Conservation (phyloP, 306 rosid species). For the Sphenostylis stenocarpa region DNA sequence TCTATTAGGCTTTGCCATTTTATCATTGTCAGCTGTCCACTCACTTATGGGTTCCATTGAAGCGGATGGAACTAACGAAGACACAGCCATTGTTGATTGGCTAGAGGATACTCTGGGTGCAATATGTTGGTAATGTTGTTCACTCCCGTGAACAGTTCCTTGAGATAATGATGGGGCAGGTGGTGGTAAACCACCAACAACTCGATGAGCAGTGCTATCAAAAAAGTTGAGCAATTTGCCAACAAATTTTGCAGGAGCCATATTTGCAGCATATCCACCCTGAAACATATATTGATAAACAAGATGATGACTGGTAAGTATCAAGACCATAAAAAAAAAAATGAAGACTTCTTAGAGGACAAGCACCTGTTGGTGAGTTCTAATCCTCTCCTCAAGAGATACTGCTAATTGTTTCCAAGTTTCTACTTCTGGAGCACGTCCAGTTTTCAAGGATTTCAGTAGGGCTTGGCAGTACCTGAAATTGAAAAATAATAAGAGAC, state of each 20-base stretch:
- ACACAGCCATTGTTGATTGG: conserved; percentile 88
- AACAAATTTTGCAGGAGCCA: conserved; percentile 75
- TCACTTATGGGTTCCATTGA: conserved; percentile 85
- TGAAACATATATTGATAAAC: conserved; percentile 39
- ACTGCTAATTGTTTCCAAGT: conserved; percentile 71
- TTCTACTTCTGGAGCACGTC: conserved; percentile 87
- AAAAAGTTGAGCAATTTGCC: conserved; percentile 83
- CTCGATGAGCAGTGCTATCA: conserved; percentile 91
- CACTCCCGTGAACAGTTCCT: conserved; percentile 53
- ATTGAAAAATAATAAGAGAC: conserved; percentile 30
- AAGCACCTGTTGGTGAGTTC: conserved; percentile 82
- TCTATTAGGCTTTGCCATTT: conserved; percentile 64
- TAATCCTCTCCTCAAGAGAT: conserved; percentile 93
- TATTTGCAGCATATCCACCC: conserved; percentile 87
- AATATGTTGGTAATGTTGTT: conserved; percentile 50
- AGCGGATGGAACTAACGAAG: conserved; percentile 81
- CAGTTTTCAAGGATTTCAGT: conserved; percentile 75
- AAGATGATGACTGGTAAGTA: neutral
- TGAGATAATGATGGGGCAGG: conserved; percentile 69
- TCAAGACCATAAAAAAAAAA: conserved; percentile 17
- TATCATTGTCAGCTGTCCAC: conserved; percentile 62
- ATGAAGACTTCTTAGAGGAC: conserved; percentile 5
- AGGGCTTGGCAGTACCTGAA: conserved; percentile 89
- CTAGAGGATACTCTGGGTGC: conserved; percentile 65
- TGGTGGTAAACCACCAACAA: conserved; percentile 91